Base-by-base conservation (phyloP, 2,329 filamentous ascomycete species). In the Penicillium brevicompactum region DNA sequence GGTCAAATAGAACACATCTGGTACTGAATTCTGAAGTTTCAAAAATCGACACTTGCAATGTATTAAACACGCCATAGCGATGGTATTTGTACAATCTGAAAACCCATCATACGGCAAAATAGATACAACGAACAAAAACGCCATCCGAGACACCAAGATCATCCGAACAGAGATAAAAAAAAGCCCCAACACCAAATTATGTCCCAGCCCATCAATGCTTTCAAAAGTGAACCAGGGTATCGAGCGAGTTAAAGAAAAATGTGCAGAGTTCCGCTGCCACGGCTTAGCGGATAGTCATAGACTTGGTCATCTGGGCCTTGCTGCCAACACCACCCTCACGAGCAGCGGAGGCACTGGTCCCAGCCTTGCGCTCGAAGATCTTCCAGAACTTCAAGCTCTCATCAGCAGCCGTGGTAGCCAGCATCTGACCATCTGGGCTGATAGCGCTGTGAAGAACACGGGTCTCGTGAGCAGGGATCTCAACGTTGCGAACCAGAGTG, bases 381-480 rank as follows among this genome's bases (percentile, higher is more conserved):
- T 99, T 99, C 94, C 94, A 99, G 84, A 99, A 99, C 81, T 99
- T 99, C 76, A 99, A 83, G 71, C 89, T 93, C 82, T 99, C 94
- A 69, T 99, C 94, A 37, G 93, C 92, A 66, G 93, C 90, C 57
- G 94, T 93, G 49, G 94, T 99, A 48, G 94, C 94, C 53, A 99
- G 85, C 87, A 97, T 96, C 81, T 99, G 94, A 49, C 94, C 94
- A 70, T 99, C 94, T 3, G 94, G 94, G 79, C 92, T 97, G 66
- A 99, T 86, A 74, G 91, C 94, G 82, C 91, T 96, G 86, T 97
- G 94, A 47, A 99, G 85, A 41, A 99, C 93, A 67, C 94, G 86
- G 70, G 91, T 96, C 83, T 99, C 94, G 72, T 99, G 94, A 18
- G 94, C 94, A 10, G 93, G 94, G 63, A 99, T 96, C 81, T 99